Evolutionary conservation across 2,329 filamentous ascomycete genomes (phyloP).

Genomic region (Alternaria angustiovoidea): DNA sequence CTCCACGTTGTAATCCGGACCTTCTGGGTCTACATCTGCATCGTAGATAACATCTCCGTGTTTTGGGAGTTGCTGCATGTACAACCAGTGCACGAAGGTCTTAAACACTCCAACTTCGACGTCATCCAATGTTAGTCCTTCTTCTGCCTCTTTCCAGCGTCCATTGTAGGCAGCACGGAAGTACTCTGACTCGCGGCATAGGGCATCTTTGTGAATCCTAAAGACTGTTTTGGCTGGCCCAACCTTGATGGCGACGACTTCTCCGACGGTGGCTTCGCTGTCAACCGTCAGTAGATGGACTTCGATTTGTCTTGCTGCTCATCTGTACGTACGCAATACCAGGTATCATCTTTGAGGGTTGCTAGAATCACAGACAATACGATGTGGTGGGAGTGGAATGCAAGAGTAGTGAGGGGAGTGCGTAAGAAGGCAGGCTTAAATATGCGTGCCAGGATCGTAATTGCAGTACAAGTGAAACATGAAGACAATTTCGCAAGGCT

Average conservation of each 20-base stretch:
- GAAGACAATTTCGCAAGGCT: background rate
- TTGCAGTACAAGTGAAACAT: background rate
- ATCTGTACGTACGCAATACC: fast-evolving
- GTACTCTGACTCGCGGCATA: background rate
- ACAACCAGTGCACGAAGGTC: background rate
- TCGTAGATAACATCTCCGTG: too few species aligned
- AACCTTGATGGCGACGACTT: background rate
- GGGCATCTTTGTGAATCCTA: background rate
- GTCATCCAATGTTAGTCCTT: too few species aligned
- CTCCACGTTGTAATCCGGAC: too few species aligned
- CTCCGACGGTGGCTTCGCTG: background rate
- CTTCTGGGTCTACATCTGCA: too few species aligned
- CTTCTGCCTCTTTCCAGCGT: background rate
- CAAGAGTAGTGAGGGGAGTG: background rate
- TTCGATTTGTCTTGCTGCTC: background rate
- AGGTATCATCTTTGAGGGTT: background rate
- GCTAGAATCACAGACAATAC: background rate
- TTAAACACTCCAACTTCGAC: background rate
- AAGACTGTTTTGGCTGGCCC: background rate
- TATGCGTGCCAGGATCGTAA: background rate
- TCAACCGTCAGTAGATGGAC: too few species aligned
- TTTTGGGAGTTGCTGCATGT: background rate
- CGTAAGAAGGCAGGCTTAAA: background rate
- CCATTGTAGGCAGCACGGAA: background rate
- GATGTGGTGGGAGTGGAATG: background rate